phyloP scores from a whole-genome alignment of 1,139 yeast genomes.

The Geotrichum bryndzae region DNA sequence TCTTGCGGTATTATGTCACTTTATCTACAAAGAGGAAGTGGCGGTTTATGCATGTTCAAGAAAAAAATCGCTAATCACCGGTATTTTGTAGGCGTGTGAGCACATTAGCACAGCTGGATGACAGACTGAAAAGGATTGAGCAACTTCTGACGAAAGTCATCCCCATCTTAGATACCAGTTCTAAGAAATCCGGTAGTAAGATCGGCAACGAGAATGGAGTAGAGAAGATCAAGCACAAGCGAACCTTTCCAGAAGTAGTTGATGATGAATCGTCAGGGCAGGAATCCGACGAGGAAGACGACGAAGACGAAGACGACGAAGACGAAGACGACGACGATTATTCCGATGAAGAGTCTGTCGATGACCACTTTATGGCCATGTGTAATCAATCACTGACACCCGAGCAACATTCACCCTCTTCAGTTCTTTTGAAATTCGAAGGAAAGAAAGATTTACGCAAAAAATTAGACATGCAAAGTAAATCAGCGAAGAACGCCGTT shows the following conservation, averaged over 20 bases:
- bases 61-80: not conserved
- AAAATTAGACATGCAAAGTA: not conserved
- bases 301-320: constrained; percentile 10
- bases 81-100: not conserved
- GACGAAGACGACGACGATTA: constrained; percentile 4
- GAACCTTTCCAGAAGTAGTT: constrained; percentile 1
- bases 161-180: constrained; percentile 12
- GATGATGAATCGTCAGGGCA: constrained; percentile 7
- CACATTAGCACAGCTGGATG: constrained; percentile 6
- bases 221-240: constrained; percentile 3
- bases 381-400: not conserved
- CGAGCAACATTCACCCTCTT: not conserved
- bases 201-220: not conserved
- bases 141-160: constrained; percentile 27
- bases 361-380: not conserved
- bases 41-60: not conserved
- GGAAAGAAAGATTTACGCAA: not conserved
- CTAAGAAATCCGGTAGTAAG: not conserved
- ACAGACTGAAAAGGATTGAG: constrained; percentile 32
- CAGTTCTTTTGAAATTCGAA: not conserved
- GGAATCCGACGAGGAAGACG: constrained; percentile 8
- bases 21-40: not conserved
- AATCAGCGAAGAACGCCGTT: no score
- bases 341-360: not conserved
- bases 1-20: not conserved